Percentiles rank a stretch among this genome's conserved stretches.
phyloP scores from a whole-genome alignment of 192 early-diverging fungal genomes.

The Coemansia sp. region DNA sequence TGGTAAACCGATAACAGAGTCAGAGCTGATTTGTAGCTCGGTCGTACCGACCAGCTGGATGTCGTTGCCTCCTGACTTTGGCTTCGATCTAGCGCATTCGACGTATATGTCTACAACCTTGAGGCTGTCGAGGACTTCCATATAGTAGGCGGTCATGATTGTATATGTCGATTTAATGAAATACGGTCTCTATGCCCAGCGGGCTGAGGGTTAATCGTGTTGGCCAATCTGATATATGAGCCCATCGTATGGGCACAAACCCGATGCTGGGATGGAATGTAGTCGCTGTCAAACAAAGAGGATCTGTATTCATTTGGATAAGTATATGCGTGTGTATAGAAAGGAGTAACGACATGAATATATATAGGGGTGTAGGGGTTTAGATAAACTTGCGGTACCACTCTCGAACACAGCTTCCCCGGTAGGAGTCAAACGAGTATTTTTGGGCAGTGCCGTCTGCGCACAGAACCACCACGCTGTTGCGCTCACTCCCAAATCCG shows the following conservation, averaged over 20 bases:
- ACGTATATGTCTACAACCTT: constrained; percentile 48
- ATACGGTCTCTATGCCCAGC: neutral
- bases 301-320: neutral
- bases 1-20: constrained; percentile 15
- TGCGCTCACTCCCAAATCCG: constrained; percentile 79
- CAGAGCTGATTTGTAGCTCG: neutral
- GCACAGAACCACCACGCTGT: constrained; percentile 82
- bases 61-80: neutral
- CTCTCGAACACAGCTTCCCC: constrained; percentile 52
- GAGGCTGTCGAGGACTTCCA: constrained; percentile 49
- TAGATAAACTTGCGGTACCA: constrained; percentile 60
- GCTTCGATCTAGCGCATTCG: neutral
- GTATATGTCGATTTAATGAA: neutral
- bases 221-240: neutral
- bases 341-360: neutral
- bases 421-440: constrained; percentile 76
- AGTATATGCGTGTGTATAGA: neutral
- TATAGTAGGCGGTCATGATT: constrained; percentile 37
- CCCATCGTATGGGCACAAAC: neutral
- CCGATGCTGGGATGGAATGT: neutral
- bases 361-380: neutral
- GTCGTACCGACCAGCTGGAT: constrained; percentile 4
- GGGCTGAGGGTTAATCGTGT: neutral
- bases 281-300: neutral
- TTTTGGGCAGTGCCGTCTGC: constrained; percentile 88